phyloP scores from a whole-genome alignment of 2,329 filamentous ascomycete genomes.

The Lachnellula subtilissima region DNA sequence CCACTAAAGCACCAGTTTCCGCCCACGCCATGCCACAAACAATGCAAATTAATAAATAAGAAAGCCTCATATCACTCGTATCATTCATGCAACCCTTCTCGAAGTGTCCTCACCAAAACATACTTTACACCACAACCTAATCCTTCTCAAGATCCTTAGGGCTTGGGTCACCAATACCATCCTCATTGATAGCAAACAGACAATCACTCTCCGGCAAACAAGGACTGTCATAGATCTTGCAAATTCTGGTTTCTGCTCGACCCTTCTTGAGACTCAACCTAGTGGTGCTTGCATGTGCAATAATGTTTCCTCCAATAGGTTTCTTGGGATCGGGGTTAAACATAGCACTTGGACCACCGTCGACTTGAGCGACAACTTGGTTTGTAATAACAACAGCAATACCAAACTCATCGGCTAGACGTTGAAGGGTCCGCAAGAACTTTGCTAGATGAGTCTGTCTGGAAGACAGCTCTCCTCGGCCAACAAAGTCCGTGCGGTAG shows the following conservation, averaged over 20 bases:
- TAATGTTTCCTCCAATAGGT: slow-evolving; percentile 97
- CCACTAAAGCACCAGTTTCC: slow-evolving; percentile 15
- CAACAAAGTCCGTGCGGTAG: slow-evolving; percentile 93
- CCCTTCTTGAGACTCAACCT: slow-evolving; percentile 94
- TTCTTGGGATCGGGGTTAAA: slow-evolving; percentile 99
- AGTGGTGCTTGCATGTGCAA: slow-evolving; percentile 94
- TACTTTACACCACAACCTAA: slow-evolving; percentile 11
- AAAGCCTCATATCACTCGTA: slow-evolving; percentile 8
- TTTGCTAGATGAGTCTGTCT: slow-evolving; percentile 85
- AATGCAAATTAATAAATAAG: slow-evolving; percentile 18
- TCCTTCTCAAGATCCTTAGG: slow-evolving; percentile 95
- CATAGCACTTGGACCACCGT: slow-evolving; percentile 94
- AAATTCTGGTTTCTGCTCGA: slow-evolving; percentile 88
- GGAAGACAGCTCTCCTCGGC: slow-evolving; percentile 93
- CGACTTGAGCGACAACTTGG: slow-evolving; percentile 96
- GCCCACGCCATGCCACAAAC: slow-evolving; percentile 12
- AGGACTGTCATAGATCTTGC: slow-evolving; percentile 98
- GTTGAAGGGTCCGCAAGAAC: slow-evolving; percentile 79
- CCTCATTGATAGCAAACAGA: slow-evolving; percentile 93
- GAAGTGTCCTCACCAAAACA: not conserved
- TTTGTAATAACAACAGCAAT: slow-evolving; percentile 99
- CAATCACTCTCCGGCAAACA: slow-evolving; percentile 96
- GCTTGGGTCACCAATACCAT: slow-evolving; percentile 91
- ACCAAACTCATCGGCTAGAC: slow-evolving; percentile 78
- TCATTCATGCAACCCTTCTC: not conserved